Conservation (phyloP, 2,329 filamentous ascomycete species). For the Hysterium pulicare region DNA sequence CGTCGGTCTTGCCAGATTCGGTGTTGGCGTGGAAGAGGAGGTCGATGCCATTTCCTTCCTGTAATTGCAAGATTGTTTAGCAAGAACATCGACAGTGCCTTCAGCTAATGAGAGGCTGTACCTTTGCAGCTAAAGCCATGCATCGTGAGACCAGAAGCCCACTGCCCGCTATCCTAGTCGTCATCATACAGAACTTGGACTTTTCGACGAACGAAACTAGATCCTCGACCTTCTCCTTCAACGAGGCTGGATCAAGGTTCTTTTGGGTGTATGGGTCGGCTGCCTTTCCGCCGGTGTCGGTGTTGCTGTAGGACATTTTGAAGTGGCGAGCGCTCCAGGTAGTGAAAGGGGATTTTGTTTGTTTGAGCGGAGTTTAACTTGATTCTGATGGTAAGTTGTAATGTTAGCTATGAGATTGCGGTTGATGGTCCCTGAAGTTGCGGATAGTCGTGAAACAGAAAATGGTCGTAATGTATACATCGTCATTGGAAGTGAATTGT, state of each 20-base stretch:
- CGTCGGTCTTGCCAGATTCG: constrained; percentile 82
- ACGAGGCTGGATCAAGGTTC: constrained; percentile 66
- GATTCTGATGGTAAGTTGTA: too few relatives aligned
- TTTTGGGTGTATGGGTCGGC: constrained; percentile 78
- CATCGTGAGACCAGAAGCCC: constrained; percentile 73
- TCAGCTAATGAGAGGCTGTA: constrained; percentile 43
- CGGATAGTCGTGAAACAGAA: too few relatives aligned
- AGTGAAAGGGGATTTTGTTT: neutral
- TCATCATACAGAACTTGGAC: constrained; percentile 87
- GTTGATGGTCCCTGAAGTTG: too few relatives aligned
- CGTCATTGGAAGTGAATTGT: too few relatives aligned
- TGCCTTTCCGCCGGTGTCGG: constrained; percentile 40
- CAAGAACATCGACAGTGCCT: too few relatives aligned
- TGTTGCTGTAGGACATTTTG: constrained; percentile 34
- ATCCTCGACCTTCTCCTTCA: constrained; percentile 74
- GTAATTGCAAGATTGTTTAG: neutral
- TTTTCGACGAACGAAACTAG: constrained; percentile 66
- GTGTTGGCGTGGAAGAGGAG: constrained; percentile 91
- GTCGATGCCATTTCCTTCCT: constrained; percentile 77
- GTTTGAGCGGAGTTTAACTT: too few relatives aligned
- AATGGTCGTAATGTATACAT: too few relatives aligned
- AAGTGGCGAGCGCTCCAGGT: neutral
- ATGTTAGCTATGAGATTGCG: too few relatives aligned
- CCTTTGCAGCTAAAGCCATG: constrained; percentile 80
- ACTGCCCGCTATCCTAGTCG: constrained; percentile 64